Base-by-base conservation (phyloP, 805 yeast species). In the Candida morakotiae region DNA sequence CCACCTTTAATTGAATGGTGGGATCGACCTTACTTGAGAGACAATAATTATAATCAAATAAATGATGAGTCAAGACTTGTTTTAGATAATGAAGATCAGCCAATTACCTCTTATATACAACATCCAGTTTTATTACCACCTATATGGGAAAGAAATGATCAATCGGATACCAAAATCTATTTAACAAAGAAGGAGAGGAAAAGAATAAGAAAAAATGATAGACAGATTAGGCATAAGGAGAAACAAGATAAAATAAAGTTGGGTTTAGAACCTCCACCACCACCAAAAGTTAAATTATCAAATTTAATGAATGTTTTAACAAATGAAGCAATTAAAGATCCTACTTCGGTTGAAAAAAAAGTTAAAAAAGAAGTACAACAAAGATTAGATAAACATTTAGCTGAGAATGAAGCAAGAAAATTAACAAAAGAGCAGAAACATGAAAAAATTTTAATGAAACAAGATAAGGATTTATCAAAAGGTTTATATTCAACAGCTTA, bases 1-100 rank as follows among this genome's bases (percentile, higher is more conserved):
- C 88, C 89, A 1, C 95, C 95, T 0, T 43, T 40, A 2, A 58
- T 80, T 2, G 96, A 88, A 56, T 87, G 96, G 96, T 91, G 97
- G 97, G 96, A 91, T 60, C 55, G 60, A 37, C 77, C 77, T 2
- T 74, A 77, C 33, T 46, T 83, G 2, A 55, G 55, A 27, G 64
- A 63, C 19, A 56, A 58, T 2, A 52, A 52, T 28, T 71, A 75
- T 45, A 54, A 53, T 1, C 50, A 63, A 27, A 40, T 68, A n/a
- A 50, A 56, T 4, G 62, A 60, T 9, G 43, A 38, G 3, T 14
- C 45, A 2, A 45, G 50, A 10, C 35, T 61, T 1, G 57, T 63
- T 9, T 63, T 65, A 34, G 60, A 61, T 25, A 66, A 58, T 36
- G 70, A 67, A 19, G 47, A 48, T 0, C 60, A 66, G 17, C 82